Evolutionary conservation across 2,329 filamentous ascomycete species (phyloP).

Genomic region (Neurospora sp.): DNA sequence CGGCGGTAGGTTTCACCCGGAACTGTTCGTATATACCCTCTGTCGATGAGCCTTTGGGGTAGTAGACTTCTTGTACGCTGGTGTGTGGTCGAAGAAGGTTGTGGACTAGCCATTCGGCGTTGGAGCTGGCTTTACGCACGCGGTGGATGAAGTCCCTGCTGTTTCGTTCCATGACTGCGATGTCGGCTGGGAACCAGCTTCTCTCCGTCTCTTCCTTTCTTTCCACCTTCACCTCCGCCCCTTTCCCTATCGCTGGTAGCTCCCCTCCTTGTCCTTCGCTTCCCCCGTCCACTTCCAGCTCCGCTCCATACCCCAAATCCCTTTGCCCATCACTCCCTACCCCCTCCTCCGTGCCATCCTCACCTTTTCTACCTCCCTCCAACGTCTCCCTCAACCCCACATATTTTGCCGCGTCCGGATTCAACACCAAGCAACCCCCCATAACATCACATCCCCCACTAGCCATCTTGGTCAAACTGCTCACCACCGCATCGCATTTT

Average conservation of each 20-base stretch:
- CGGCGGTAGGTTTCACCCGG: background rate
- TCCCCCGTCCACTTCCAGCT: background rate
- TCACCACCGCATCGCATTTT: constrained; percentile 11
- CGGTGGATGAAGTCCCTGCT: constrained; percentile 10
- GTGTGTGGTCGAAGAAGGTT: background rate
- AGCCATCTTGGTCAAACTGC: constrained; percentile 17
- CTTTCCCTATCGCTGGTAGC: too few relatives aligned
- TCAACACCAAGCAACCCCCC: constrained; percentile 9
- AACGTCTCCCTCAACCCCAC: background rate
- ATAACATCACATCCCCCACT: constrained; percentile 16
- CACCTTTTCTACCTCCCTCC: background rate
- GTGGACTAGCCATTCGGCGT: constrained; percentile 6
- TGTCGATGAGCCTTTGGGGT: constrained; percentile 8
- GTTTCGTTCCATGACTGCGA: constrained; percentile 12
- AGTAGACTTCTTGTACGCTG: constrained; percentile 11
- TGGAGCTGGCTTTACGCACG: constrained; percentile 6
- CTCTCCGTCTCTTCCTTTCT: background rate
- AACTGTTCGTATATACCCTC: constrained; percentile 10
- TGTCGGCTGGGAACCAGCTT: constrained; percentile 13
- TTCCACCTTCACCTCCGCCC: background rate
- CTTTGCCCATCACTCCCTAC: too few relatives aligned
- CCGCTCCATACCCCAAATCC: background rate
- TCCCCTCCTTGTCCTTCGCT: too few relatives aligned
- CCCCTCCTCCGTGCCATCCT: too few relatives aligned
- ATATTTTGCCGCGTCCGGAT: background rate